Evolutionary conservation across 2,329 filamentous ascomycete genomes (phyloP).

Genomic region (Sordariomycetes sp.): DNA sequence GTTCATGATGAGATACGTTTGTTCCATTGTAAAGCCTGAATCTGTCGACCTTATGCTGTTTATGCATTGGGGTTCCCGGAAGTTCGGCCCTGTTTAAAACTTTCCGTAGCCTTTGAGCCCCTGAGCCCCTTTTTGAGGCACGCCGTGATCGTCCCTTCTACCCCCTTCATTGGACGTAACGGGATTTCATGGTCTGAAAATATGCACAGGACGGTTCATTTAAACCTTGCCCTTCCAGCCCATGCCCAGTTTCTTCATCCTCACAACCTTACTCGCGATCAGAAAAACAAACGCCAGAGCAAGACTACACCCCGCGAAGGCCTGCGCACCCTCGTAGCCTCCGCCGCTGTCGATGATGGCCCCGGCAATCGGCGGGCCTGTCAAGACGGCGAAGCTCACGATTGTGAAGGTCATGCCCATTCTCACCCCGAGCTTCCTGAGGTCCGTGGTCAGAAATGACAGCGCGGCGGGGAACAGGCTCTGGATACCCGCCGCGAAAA

Average conservation of each 20-base stretch:
- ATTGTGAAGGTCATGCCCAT: constrained; percentile 52
- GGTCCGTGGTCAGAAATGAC: constrained; percentile 42
- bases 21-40: too few relatives aligned
- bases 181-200: too few relatives aligned
- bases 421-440: constrained; percentile 39
- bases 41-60: too few relatives aligned
- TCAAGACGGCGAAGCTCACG: constrained; percentile 42
- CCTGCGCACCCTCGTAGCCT: constrained; percentile 39
- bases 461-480: constrained; percentile 21
- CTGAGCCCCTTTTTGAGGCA: too few relatives aligned
- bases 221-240: constrained; percentile 30
- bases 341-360: constrained; percentile 31
- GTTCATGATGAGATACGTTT: too few relatives aligned
- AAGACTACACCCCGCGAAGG: constrained; percentile 33
- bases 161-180: too few relatives aligned
- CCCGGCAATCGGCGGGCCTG: constrained; percentile 41
- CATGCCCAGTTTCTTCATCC: constrained; percentile 25
- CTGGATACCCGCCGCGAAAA: constrained; percentile 50
- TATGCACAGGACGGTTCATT: too few relatives aligned
- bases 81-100: too few relatives aligned
- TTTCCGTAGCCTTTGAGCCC: too few relatives aligned
- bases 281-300: constrained; percentile 30
- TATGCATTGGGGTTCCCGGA: too few relatives aligned
- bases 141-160: too few relatives aligned
- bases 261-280: constrained; percentile 24